Conservation (phyloP, 2,329 filamentous ascomycete species). For the Paecilomyces niveus region DNA sequence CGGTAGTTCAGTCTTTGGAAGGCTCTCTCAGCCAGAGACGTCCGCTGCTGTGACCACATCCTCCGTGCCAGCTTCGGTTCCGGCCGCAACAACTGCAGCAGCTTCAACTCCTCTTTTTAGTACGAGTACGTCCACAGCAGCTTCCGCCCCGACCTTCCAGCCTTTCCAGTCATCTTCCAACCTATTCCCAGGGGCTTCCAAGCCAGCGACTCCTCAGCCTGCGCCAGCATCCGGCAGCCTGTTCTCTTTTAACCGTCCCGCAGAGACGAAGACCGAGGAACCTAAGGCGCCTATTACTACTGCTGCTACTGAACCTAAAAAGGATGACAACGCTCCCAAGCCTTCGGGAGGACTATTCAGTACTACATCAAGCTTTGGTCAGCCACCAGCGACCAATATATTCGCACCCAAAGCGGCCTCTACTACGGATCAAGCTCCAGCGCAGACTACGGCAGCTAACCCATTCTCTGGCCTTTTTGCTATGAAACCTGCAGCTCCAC, state of each 20-base stretch:
- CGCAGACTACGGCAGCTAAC: background rate
- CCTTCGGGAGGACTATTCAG: background rate
- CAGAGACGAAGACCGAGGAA: background rate
- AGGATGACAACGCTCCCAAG: background rate
- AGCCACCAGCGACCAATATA: background rate
- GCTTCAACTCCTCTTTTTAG: conserved; percentile 11
- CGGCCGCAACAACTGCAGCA: conserved; percentile 10
- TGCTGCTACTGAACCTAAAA: background rate
- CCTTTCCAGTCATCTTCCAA: conserved; percentile 15
- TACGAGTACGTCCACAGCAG: conserved; percentile 7
- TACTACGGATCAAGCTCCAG: background rate
- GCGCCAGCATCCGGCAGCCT: background rate
- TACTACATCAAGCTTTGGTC: background rate
- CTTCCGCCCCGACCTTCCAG: conserved; percentile 10
- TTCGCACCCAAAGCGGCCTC: background rate
- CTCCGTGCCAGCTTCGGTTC: conserved; percentile 8
- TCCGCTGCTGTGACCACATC: conserved; percentile 6
- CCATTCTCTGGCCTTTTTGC: background rate
- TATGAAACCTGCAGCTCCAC: background rate
- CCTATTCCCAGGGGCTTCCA: conserved; percentile 9
- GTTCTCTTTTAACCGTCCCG: background rate
- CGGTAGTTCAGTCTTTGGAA: conserved; percentile 21
- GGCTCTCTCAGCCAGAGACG: conserved; percentile 10
- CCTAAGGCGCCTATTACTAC: background rate
- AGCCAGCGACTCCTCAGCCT: background rate